phyloP scores from a whole-genome alignment of 345 rosid genomes.

The Murraya koenigii region DNA sequence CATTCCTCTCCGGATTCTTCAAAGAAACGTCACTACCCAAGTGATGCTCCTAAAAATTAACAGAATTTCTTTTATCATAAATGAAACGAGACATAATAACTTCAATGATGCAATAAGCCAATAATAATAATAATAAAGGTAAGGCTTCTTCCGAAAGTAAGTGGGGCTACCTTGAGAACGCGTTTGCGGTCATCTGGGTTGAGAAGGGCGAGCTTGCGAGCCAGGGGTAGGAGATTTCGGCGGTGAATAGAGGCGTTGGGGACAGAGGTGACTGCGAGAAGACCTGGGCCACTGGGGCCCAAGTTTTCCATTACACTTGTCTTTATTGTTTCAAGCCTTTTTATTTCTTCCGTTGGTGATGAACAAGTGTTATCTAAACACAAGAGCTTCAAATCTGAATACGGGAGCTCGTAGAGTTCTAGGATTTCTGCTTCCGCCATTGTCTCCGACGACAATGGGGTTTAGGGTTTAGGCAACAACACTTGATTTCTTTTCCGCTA shows the following conservation, averaged over 20 bases:
- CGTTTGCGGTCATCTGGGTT: constrained; percentile 45
- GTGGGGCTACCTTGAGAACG: constrained; percentile 55
- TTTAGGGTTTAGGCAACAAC: not conserved
- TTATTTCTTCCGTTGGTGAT: constrained; percentile 26
- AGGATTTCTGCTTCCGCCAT: constrained; percentile 46
- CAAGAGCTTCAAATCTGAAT: constrained; percentile 50
- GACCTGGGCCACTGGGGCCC: constrained; percentile 74
- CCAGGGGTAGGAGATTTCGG: constrained; percentile 58
- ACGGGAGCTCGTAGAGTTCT: constrained; percentile 47
- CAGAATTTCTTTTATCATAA: not conserved
- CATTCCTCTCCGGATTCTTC: constrained; percentile 73
- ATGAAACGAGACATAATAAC: constrained; percentile 2
- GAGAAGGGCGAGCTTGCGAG: constrained; percentile 69
- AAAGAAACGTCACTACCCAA: constrained; percentile 84
- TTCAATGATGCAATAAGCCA: not conserved
- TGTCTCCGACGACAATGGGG: not conserved
- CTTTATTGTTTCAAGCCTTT: constrained; percentile 32
- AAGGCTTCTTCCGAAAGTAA: not conserved
- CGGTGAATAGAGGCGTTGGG: constrained; percentile 56
- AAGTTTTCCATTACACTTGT: constrained; percentile 55
- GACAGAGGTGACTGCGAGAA: constrained; percentile 60
- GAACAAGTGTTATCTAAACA: constrained; percentile 18
- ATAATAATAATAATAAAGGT: too few relatives aligned
- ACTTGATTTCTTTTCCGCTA: too few relatives aligned
- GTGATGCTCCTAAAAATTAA: constrained; percentile 50